phyloP scores from a whole-genome alignment of 108 stramenopile species.

The Cylindrotheca closterium region DNA sequence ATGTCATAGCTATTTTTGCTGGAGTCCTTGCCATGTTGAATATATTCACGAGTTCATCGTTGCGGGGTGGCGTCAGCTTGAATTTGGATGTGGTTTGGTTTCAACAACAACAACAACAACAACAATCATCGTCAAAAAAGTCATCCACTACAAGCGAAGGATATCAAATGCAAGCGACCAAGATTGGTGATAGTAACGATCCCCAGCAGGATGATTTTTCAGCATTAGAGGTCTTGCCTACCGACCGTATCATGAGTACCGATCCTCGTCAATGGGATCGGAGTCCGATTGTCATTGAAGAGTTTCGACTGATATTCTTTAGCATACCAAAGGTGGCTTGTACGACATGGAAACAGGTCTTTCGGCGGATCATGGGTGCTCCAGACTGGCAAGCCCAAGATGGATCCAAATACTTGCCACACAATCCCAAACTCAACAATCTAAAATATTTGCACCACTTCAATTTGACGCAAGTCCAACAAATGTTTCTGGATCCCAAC shows the following conservation, averaged over 20 bases:
- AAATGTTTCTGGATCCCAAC: slow-evolving; percentile 32
- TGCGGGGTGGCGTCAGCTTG: too few relatives aligned
- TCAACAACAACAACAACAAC: too few relatives aligned
- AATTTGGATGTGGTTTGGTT: too few relatives aligned
- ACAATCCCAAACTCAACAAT: slow-evolving; percentile 42
- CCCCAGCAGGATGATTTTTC: neutral
- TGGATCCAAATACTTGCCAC: slow-evolving; percentile 21
- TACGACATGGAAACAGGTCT: slow-evolving; percentile 43
- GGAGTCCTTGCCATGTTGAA: too few relatives aligned
- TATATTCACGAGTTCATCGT: too few relatives aligned
- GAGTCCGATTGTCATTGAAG: slow-evolving; percentile 46
- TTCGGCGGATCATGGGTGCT: slow-evolving; percentile 47
- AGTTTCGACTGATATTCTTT: slow-evolving; percentile 54
- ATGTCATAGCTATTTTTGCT: too few relatives aligned
- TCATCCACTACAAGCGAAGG: too few relatives aligned
- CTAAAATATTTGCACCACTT: slow-evolving; percentile 41
- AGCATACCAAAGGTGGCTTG: slow-evolving; percentile 51
- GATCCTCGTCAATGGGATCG: slow-evolving; percentile 18
- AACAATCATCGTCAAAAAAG: too few relatives aligned
- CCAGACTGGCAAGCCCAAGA: slow-evolving; percentile 23
- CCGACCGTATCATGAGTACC: neutral
- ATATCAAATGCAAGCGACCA: too few relatives aligned
- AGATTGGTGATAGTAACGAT: too few relatives aligned
- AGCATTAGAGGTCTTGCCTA: neutral
- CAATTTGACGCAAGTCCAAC: slow-evolving; percentile 16